Conservation (phyloP, 2,329 filamentous ascomycete genomes). For the Arachnomyces sp. region DNA sequence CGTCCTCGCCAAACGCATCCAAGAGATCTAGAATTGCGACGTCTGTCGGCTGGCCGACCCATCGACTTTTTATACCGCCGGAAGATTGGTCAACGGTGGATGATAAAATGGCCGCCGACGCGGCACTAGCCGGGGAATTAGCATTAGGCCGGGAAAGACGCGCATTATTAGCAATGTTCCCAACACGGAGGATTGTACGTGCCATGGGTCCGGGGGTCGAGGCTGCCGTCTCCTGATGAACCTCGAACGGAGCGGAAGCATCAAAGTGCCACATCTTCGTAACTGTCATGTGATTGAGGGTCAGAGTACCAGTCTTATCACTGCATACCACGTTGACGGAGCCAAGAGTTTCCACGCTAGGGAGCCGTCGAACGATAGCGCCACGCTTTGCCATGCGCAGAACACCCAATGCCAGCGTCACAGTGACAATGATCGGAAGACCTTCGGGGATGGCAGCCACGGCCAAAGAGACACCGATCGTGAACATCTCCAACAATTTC, state of each 20-base stretch:
- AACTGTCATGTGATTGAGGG: slow-evolving; percentile 96
- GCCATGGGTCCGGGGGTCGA: slow-evolving; percentile 62
- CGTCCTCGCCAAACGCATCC: slow-evolving; percentile 83
- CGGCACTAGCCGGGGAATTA: slow-evolving; percentile 60
- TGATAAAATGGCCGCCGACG: slow-evolving; percentile 71
- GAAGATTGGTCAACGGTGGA: slow-evolving; percentile 60
- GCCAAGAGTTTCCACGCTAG: slow-evolving; percentile 92
- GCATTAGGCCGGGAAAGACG: slow-evolving; percentile 65
- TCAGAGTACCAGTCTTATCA: slow-evolving; percentile 94
- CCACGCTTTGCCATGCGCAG: slow-evolving; percentile 92
- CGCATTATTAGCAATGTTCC: slow-evolving; percentile 94
- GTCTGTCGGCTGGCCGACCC: slow-evolving; percentile 95
- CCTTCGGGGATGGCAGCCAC: slow-evolving; percentile 96
- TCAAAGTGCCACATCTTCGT: slow-evolving; percentile 96
- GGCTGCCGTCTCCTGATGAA: slow-evolving; percentile 46
- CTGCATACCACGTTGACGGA: slow-evolving; percentile 99
- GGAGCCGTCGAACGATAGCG: slow-evolving; percentile 89
- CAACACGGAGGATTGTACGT: slow-evolving; percentile 74
- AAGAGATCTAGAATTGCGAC: slow-evolving; percentile 93
- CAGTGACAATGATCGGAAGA: slow-evolving; percentile 94
- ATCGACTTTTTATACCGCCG: slow-evolving; percentile 68
- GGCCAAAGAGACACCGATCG: slow-evolving; percentile 91
- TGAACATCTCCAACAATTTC: slow-evolving; percentile 86
- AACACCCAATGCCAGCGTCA: slow-evolving; percentile 88
- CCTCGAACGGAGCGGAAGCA: slow-evolving; percentile 47